Conservation (phyloP, 2,329 filamentous ascomycete genomes). For the Periconia digitata region DNA sequence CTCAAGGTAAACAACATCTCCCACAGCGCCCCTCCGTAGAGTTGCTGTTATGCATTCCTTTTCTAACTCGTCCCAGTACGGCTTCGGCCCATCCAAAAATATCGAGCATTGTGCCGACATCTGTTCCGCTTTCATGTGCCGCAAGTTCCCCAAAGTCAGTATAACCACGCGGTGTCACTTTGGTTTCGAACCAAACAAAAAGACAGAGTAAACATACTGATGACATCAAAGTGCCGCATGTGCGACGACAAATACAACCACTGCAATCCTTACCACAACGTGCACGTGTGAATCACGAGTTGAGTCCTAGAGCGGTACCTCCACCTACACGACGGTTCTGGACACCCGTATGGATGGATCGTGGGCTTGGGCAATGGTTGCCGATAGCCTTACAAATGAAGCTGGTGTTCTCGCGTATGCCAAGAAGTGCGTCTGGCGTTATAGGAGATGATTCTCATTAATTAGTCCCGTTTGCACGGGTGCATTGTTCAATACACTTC, state of each 20-base stretch:
- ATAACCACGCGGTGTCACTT: not conserved
- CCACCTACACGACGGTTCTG: not conserved
- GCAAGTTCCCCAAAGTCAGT: conserved; percentile 8
- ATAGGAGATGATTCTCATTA: not conserved
- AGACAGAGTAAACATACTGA: not conserved
- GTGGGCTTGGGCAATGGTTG: not conserved
- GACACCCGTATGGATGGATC: not conserved
- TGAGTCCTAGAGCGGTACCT: not conserved
- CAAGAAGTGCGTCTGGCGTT: not conserved
- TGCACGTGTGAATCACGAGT: not conserved
- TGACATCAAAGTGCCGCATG: not conserved
- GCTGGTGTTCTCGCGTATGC: too few relatives aligned
- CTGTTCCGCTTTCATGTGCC: conserved; percentile 4
- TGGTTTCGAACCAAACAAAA: not conserved
- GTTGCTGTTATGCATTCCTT: too few relatives aligned
- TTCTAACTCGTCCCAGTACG: conserved; percentile 2
- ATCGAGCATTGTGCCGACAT: not conserved
- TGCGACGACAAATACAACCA: conserved; percentile 5
- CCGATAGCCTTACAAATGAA: not conserved
- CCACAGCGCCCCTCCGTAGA: not conserved
- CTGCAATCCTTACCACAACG: not conserved
- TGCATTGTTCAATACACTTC: not conserved
- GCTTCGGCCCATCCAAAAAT: not conserved
- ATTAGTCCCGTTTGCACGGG: not conserved
- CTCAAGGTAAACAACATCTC: conserved; percentile 1